Base-by-base conservation (phyloP, 352 stramenopile species). In the Hyaloperonospora arabidopsidis region DNA sequence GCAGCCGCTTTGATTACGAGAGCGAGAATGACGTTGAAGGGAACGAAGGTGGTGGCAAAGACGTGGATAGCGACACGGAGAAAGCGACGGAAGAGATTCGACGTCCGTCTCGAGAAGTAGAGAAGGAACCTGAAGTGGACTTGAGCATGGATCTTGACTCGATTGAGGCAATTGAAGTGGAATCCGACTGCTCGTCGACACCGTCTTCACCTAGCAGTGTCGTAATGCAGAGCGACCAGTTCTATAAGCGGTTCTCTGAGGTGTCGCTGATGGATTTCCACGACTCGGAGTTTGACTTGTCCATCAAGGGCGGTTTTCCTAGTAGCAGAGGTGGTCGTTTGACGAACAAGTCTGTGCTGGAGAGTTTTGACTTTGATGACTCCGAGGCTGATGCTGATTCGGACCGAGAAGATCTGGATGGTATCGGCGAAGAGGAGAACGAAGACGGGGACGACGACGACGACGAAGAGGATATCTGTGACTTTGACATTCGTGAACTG, bases 221-320 rank as follows among this genome's bases (percentile, higher is more conserved):
- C 12, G 60, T 69, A 22, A 56, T 72, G 45, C 44, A 66, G 49
- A 68, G 57, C 19, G 61, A 77, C 38, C 61, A 69, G 46, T 76
- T 76, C 45, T 73, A 74, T 52, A 65, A 70, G 28, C 70, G 70
- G 6, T 73, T 79, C 38, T 79, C 70, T 5, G 70, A 79, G 54
- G 6, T 77, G 2, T 78, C 72, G n/a, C 65, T 83, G 22, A 68
- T 68, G 43, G 71, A 79, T 39, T 85, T 87, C 61, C 74, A 87
- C 61, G 76, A 87, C 65, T 84, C 72, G 13, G 74, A 81, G 46
- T 87, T 76, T 48, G 61, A 76, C 2, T 52, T 87, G 21, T 64
- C 69, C 1, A 55, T 81, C 32, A 66, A 71, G 47, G 72, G 67
- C 18, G 61, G 62, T 2, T 29, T 69, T 14, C 50, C 63, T 28